Evolutionary conservation across 2,329 filamentous ascomycete genomes (phyloP).

Genomic region (Paecilomyces fulvus): DNA sequence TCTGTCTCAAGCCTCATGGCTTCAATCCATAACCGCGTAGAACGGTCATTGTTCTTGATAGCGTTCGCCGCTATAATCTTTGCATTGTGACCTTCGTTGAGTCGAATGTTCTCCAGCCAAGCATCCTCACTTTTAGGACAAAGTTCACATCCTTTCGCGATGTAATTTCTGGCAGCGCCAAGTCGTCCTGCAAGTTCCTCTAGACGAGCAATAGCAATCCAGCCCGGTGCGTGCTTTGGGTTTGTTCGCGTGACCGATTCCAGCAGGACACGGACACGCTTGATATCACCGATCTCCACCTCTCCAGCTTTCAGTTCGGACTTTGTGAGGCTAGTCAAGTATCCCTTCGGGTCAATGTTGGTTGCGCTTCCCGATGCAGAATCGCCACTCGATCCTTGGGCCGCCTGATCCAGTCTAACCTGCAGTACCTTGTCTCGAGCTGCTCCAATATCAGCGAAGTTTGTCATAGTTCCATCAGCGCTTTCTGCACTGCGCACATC

Average conservation of each 20-base stretch:
- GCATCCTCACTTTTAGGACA: slow-evolving; percentile 92
- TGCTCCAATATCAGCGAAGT: slow-evolving; percentile 94
- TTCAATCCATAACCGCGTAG: slow-evolving; percentile 85
- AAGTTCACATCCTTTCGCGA: slow-evolving; percentile 77
- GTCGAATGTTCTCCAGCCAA: slow-evolving; percentile 90
- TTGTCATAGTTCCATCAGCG: slow-evolving; percentile 83
- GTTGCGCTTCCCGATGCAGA: slow-evolving; percentile 71
- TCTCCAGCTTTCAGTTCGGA: slow-evolving; percentile 71
- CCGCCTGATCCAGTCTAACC: slow-evolving; percentile 86
- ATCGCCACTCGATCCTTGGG: slow-evolving; percentile 60
- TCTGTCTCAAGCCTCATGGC: slow-evolving; percentile 89
- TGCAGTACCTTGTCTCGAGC: slow-evolving; percentile 93
- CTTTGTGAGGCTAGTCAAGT: slow-evolving; percentile 83
- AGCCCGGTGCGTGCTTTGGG: slow-evolving; percentile 85
- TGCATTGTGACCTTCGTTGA: slow-evolving; percentile 87
- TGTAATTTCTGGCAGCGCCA: slow-evolving; percentile 79
- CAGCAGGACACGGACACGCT: slow-evolving; percentile 82
- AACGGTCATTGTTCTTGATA: slow-evolving; percentile 82
- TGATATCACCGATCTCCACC: slow-evolving; percentile 85
- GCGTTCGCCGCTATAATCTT: slow-evolving; percentile 92
- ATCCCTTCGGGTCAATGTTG: slow-evolving; percentile 89
- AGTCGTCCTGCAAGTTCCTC: slow-evolving; percentile 91
- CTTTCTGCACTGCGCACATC: slow-evolving; percentile 39
- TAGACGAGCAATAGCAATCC: slow-evolving; percentile 87
- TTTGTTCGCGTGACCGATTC: slow-evolving; percentile 97